Percentiles rank a stretch among this genome's conserved stretches.
These are phyloP conservation scores for Hortaea werneckii DNA, from an alignment of 2,329 filamentous ascomycete genomes.

Conservation along the genomic window DNA sequence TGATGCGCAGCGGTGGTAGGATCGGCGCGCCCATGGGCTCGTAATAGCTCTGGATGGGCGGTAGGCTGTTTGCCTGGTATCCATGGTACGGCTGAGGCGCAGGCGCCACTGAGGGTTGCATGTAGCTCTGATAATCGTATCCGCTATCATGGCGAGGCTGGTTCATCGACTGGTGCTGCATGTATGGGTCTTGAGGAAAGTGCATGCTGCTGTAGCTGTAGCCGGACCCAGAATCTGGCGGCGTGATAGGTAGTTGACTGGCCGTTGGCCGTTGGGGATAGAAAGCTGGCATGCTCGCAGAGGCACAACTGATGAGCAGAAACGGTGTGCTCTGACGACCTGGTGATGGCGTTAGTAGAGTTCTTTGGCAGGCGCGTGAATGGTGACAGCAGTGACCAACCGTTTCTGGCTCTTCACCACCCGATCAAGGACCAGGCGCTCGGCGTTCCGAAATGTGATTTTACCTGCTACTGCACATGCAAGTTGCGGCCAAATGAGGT, in stretches of 20 bases:
- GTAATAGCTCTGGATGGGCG: constrained; percentile 30
- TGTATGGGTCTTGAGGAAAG: constrained; percentile 36
- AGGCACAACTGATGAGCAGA: constrained; percentile 29
- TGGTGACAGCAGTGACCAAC: constrained; percentile 2
- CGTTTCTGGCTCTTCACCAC: constrained; percentile 8
- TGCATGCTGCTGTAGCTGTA: constrained; percentile 30
- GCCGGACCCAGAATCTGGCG: constrained; percentile 38
- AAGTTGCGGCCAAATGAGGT: background rate
- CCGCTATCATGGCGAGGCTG: constrained; percentile 32
- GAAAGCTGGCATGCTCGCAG: constrained; percentile 41
- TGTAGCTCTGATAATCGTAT: constrained; percentile 38
- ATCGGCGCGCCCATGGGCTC: constrained; percentile 31
- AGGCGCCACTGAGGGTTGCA: constrained; percentile 27
- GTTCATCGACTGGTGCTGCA: constrained; percentile 27
- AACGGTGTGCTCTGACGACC: constrained; percentile 32
- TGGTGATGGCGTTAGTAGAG: background rate
- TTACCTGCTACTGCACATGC: constrained; percentile 7
- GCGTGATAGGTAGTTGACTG: constrained; percentile 36
- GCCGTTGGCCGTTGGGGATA: constrained; percentile 34
- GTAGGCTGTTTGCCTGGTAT: constrained; percentile 23
- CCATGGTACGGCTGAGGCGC: constrained; percentile 21
- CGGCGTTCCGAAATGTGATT: background rate
- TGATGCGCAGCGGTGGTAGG: constrained; percentile 38
- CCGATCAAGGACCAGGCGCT: background rate
- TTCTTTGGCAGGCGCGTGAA: background rate